phyloP scores from a whole-genome alignment of 495 filamentous ascomycete species.

The Penicilliopsis zonata region DNA sequence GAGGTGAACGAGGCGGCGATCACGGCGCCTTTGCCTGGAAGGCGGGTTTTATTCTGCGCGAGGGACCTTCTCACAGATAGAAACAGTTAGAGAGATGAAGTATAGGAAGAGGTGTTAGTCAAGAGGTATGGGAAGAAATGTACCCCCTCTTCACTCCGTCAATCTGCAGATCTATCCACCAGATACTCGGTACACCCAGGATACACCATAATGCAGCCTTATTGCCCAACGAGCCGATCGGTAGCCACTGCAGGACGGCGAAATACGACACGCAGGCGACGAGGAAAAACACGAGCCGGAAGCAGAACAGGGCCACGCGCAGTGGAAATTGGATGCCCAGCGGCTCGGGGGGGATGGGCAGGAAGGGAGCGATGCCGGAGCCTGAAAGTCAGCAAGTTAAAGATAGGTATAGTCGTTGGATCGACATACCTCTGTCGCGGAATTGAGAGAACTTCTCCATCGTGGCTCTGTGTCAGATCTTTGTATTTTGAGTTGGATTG shows the following conservation, averaged over 20 bases:
- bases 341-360: slow-evolving; percentile 56
- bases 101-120: too few relatives aligned
- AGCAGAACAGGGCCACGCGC: slow-evolving; percentile 59
- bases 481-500: too few relatives aligned
- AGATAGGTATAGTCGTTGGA: background rate
- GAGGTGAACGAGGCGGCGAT: slow-evolving; percentile 87
- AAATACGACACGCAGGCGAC: slow-evolving; percentile 60
- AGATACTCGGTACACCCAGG: slow-evolving; percentile 75
- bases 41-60: slow-evolving; percentile 48
- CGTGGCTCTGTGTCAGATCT: too few relatives aligned
- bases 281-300: slow-evolving; percentile 72
- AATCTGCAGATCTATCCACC: slow-evolving; percentile 96
- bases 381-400: slow-evolving; percentile 37
- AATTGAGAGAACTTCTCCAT: slow-evolving; percentile 99
- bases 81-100: too few relatives aligned
- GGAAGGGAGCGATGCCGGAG: slow-evolving; percentile 91
- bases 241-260: slow-evolving; percentile 71
- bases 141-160: slow-evolving; percentile 87
- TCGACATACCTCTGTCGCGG: slow-evolving; percentile 68
- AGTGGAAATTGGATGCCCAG: slow-evolving; percentile 48
- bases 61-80: slow-evolving; percentile 44
- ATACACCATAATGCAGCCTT: slow-evolving; percentile 82
- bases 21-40: slow-evolving; percentile 64
- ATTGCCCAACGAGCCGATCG: slow-evolving; percentile 63
- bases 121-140: slow-evolving; percentile 6